Evolutionary conservation across 2,329 filamentous ascomycete genomes (phyloP).

Genomic region (Cordyceps cateniannulata): DNA sequence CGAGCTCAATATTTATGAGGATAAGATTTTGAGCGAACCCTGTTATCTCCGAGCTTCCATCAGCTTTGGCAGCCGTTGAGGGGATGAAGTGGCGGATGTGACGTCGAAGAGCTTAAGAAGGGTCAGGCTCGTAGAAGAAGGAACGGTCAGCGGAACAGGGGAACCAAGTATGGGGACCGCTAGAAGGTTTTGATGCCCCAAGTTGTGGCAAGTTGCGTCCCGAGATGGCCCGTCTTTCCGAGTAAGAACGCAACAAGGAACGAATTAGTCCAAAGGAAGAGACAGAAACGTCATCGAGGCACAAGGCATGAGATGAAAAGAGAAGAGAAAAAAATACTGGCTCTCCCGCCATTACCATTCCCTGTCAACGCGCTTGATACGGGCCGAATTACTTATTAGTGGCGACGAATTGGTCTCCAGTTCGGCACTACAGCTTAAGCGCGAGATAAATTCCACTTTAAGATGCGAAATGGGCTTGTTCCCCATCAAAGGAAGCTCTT

Average conservation of each 20-base stretch:
- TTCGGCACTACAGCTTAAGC: constrained; percentile 6
- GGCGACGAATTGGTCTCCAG: not conserved
- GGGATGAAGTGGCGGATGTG: not conserved
- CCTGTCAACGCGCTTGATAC: not conserved
- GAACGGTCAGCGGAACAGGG: not conserved
- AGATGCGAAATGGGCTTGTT: not conserved
- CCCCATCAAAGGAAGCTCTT: not conserved
- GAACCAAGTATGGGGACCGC: not conserved
- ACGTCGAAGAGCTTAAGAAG: too few species aligned
- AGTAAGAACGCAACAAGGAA: not conserved
- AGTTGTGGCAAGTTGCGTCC: not conserved
- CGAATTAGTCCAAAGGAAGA: not conserved
- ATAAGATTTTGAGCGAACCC: not conserved
- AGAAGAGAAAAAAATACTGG: not conserved
- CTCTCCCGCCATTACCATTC: not conserved
- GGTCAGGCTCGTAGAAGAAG: not conserved
- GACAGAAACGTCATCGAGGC: not conserved
- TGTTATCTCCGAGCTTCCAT: not conserved
- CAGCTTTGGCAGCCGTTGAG: not conserved
- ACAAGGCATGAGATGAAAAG: not conserved
- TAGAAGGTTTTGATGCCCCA: not conserved
- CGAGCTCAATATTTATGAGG: not conserved
- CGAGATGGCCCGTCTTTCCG: not conserved
- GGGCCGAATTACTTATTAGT: constrained; percentile 4
- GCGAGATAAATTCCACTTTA: not conserved